Conservation (phyloP, 495 filamentous ascomycete genomes). For the Pyrenula aspistea region DNA sequence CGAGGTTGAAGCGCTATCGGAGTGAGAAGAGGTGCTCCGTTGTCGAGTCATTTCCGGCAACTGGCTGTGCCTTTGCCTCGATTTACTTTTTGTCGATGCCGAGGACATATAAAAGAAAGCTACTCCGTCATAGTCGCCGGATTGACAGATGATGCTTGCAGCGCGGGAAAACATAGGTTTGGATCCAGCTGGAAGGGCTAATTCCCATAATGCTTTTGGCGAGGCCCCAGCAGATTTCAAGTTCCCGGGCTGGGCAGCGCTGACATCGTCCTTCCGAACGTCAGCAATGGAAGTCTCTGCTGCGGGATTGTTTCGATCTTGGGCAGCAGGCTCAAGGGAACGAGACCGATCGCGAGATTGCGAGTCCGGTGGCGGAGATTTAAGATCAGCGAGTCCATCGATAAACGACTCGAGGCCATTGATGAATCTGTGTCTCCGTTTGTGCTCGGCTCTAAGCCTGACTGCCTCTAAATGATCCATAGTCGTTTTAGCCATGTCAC, state of each 20-base stretch:
- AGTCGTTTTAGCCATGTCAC: constrained; percentile 21
- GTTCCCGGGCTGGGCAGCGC: not conserved
- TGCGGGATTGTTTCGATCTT: not conserved
- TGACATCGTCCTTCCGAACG: not conserved
- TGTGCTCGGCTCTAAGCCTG: constrained; percentile 15
- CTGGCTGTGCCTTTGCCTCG: not conserved
- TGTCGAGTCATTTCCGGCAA: not conserved
- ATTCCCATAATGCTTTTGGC: not conserved
- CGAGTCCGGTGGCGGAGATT: constrained; percentile 5
- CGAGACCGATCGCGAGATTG: not conserved
- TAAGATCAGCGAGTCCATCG: constrained; percentile 17
- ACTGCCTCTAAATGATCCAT: constrained; percentile 21
- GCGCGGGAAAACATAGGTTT: constrained; percentile 19
- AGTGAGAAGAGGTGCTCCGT: not conserved
- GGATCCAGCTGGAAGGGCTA: not conserved
- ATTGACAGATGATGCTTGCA: constrained; percentile 35
- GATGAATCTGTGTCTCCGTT: constrained; percentile 17
- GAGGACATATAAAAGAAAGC: constrained; percentile 28
- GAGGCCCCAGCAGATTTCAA: not conserved
- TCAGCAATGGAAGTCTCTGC: not conserved
- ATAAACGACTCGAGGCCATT: constrained; percentile 21
- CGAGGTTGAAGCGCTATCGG: not conserved
- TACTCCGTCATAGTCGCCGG: constrained; percentile 38
- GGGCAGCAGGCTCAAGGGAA: not conserved
- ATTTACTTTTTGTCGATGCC: not conserved